A percentile compares a stretch with the other conserved stretches of the same genome.
These are phyloP conservation scores for Didymella glomerata DNA, from an alignment of 2,329 filamentous ascomycete species.

Conservation along the genomic window DNA sequence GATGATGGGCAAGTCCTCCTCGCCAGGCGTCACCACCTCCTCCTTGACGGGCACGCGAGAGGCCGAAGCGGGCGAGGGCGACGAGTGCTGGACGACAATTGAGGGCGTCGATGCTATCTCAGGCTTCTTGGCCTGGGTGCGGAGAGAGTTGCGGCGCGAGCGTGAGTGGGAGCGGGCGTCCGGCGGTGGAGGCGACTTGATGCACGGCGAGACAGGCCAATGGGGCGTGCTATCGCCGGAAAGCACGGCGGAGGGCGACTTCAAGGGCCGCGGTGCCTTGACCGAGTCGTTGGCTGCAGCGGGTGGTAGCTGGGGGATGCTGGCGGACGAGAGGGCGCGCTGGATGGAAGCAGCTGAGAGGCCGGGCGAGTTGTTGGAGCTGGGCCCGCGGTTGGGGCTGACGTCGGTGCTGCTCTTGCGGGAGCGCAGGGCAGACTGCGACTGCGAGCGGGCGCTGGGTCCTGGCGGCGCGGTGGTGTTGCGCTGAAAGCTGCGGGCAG, in stretches of 20 bases:
- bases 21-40: conserved; percentile 43
- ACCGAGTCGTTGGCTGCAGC: conserved; percentile 68
- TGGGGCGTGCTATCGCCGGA: conserved; percentile 63
- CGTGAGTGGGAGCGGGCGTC: conserved; percentile 42
- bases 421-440: conserved; percentile 46
- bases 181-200: conserved; percentile 79
- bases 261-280: conserved; percentile 71
- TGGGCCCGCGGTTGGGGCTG: conserved; percentile 52
- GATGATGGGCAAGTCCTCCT: conserved; percentile 49
- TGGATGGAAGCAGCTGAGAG: conserved; percentile 70
- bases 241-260: conserved; percentile 61
- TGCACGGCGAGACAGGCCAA: conserved; percentile 79
- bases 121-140: conserved; percentile 46
- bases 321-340: conserved; percentile 73
- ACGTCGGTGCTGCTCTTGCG: conserved; percentile 57
- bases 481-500: conserved; percentile 47
- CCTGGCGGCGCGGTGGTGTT: conserved; percentile 34
- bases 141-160: conserved; percentile 56
- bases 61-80: conserved; percentile 47
- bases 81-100: conserved; percentile 57
- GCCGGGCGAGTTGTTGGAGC: conserved; percentile 54
- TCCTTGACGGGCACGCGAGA: conserved; percentile 41
- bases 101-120: conserved; percentile 49
- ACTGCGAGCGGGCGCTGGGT: conserved; percentile 27
- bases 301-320: conserved; percentile 70